These are phyloP conservation scores for Capsicum pubescens DNA, from an alignment of 257 asterid species.

Conservation along the genomic window DNA sequence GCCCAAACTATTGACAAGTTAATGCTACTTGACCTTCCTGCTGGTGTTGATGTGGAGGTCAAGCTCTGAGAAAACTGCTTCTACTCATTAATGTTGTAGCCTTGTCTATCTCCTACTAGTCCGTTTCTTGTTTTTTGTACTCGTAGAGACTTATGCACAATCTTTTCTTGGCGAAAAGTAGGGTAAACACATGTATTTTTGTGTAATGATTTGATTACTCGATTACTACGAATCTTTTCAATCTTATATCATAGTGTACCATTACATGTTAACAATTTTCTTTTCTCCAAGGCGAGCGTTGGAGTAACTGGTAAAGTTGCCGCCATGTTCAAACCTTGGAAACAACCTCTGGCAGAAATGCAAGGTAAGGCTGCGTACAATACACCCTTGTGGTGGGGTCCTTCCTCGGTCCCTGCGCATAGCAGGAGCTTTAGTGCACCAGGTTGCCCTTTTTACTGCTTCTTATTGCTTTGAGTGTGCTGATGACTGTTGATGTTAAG, in stretches of 20 bases:
- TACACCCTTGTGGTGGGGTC: too few species aligned
- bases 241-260: background rate
- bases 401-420: too few species aligned
- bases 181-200: background rate
- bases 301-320: too few species aligned
- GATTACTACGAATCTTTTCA: background rate
- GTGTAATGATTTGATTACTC: constrained; percentile 5
- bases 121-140: background rate
- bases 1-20: constrained; percentile 96
- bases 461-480: background rate
- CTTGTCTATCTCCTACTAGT: background rate
- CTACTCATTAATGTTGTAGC: background rate
- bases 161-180: background rate
- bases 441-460: too few species aligned
- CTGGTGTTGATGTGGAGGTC: constrained; percentile 99
- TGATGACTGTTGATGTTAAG: background rate
- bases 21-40: constrained; percentile 97
- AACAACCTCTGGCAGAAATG: too few species aligned
- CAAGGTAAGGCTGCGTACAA: too few species aligned
- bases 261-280: background rate
- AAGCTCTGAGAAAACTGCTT: constrained; percentile 58
- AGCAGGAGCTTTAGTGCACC: too few species aligned
- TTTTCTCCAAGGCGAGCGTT: too few species aligned
- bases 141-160: background rate
- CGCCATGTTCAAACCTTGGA: too few species aligned